phyloP scores from a whole-genome alignment of 192 early-diverging fungal genomes.

The Neocallimastix lanati region DNA sequence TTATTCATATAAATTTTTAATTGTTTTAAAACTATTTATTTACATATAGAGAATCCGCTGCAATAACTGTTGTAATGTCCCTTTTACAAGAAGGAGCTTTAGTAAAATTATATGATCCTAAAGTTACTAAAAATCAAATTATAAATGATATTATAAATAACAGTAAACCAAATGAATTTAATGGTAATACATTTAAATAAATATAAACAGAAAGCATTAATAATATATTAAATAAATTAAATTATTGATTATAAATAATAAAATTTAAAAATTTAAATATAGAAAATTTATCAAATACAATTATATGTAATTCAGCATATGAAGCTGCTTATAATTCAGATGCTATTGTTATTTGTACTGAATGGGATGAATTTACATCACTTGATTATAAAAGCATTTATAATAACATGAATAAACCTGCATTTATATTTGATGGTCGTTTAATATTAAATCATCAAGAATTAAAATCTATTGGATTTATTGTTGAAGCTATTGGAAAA shows the following conservation, averaged over 20 bases:
- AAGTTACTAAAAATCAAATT: conserved; percentile 58
- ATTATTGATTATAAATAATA: background rate
- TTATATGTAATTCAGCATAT: conserved; percentile 43
- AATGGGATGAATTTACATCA: conserved; percentile 52
- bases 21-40: no score
- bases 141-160: conserved; percentile 39
- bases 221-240: background rate
- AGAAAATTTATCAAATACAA: conserved; percentile 29
- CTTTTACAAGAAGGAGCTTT: conserved; percentile 60
- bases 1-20: no score
- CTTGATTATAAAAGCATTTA: conserved; percentile 20
- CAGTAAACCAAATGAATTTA: conserved; percentile 17
- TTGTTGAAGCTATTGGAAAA: conserved; percentile 51
- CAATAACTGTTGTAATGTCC: conserved; percentile 63
- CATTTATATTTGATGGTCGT: conserved; percentile 81
- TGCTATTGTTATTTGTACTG: conserved; percentile 64
- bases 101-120: conserved; percentile 75
- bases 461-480: conserved; percentile 62
- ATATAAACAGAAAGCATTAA: conserved; percentile 5
- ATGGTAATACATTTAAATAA: background rate
- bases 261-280: conserved; percentile 7
- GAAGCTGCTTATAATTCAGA: conserved; percentile 49
- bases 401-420: conserved; percentile 58
- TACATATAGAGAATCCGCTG: conserved; percentile 52
- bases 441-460: conserved; percentile 47